Conservation (phyloP, 1,139 yeast genomes). For the Taphrina communis region DNA sequence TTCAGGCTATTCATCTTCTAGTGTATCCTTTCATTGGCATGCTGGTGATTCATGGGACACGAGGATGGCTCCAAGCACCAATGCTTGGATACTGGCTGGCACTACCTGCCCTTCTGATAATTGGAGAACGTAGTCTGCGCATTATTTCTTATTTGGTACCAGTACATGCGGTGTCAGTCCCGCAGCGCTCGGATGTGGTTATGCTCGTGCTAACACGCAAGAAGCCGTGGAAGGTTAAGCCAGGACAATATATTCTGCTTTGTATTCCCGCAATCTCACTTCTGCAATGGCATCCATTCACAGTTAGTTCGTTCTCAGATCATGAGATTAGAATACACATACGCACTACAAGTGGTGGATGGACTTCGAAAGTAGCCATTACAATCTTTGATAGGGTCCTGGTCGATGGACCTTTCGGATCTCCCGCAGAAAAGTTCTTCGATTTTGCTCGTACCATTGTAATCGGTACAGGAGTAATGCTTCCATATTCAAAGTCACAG, state of each 20-base stretch:
- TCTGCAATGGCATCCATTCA: constrained; percentile 36
- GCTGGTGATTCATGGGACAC: constrained; percentile 27
- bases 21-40: constrained; percentile 27
- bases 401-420: constrained; percentile 31
- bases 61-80: constrained; percentile 22
- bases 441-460: constrained; percentile 28
- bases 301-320: constrained; percentile 13
- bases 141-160: neutral
- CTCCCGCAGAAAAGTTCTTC: constrained; percentile 27
- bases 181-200: constrained; percentile 10
- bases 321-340: constrained; percentile 15
- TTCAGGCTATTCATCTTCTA: constrained; percentile 19
- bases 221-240: neutral
- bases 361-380: constrained; percentile 3
- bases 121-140: constrained; percentile 10
- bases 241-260: constrained; percentile 27
- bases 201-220: neutral
- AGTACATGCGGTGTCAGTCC: neutral
- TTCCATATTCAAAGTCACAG: too few relatives aligned
- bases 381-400: neutral
- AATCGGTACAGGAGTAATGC: constrained; percentile 19
- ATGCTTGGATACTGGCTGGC: constrained; percentile 35
- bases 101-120: constrained; percentile 11
- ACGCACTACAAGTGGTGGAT: constrained; percentile 20
- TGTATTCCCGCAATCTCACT: constrained; percentile 19